These are phyloP conservation scores for Cutaneotrichosporon spelunceum DNA, from an alignment of 1,284 basidiomycete species.

Conservation along the genomic window DNA sequence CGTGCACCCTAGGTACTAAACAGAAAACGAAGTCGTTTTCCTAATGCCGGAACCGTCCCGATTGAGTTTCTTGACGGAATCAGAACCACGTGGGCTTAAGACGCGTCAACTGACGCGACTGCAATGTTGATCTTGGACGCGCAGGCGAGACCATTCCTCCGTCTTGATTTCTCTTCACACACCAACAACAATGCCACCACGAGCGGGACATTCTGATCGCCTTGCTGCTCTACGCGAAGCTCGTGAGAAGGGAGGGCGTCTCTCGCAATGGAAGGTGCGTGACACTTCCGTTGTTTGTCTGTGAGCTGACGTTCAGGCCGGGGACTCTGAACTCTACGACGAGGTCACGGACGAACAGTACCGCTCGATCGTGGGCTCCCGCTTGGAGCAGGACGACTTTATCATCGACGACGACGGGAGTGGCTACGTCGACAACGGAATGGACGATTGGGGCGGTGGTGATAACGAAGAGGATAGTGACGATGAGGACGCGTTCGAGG, in stretches of 20 bases:
- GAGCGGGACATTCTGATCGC: constrained; percentile 28
- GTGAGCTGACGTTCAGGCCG: constrained; percentile 38
- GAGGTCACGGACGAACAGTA: constrained; percentile 92
- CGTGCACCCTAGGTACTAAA: neutral
- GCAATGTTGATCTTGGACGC: constrained; percentile 1
- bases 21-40: neutral
- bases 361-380: constrained; percentile 73
- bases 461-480: constrained; percentile 49
- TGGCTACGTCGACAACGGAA: constrained; percentile 93
- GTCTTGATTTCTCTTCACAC: neutral
- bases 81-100: neutral
- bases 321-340: constrained; percentile 78
- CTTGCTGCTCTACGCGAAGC: constrained; percentile 54
- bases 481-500: constrained; percentile 51
- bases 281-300: no score
- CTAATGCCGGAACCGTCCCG: neutral
- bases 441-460: constrained; percentile 80
- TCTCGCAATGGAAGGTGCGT: constrained; percentile 54
- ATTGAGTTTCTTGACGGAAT: neutral
- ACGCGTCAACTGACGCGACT: neutral
- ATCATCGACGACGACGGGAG: constrained; percentile 85
- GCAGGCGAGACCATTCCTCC: neutral
- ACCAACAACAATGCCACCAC: constrained; percentile 8
- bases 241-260: constrained; percentile 51
- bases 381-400: constrained; percentile 90